Percentiles rank a stretch among this genome's conserved stretches.
Conservation (phyloP, 441 rosid genomes). For the Euphorbia schlechtendalii region DNA sequence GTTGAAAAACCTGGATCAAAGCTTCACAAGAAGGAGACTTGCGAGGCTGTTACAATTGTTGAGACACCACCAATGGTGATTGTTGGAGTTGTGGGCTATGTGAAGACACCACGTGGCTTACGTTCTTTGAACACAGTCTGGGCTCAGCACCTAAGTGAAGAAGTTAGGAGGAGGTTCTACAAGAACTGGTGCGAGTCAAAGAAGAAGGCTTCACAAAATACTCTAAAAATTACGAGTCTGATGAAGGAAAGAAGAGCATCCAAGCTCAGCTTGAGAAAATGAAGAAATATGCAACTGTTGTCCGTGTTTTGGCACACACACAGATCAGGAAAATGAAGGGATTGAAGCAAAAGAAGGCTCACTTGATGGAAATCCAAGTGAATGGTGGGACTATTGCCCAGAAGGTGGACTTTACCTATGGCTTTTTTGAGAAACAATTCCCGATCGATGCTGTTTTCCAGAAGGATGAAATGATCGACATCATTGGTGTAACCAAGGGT, state of each 20-base stretch:
- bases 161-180: slow-evolving; percentile 76
- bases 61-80: slow-evolving; percentile 88
- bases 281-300: slow-evolving; percentile 70
- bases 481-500: slow-evolving; percentile 94
- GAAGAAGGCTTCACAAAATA: slow-evolving; percentile 82
- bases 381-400: slow-evolving; percentile 79
- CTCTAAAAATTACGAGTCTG: slow-evolving; percentile 50
- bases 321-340: slow-evolving; percentile 96
- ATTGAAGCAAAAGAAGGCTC: slow-evolving; percentile 90
- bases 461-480: too few relatives aligned
- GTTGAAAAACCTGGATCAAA: too few relatives aligned
- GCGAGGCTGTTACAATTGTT: slow-evolving; percentile 80
- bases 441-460: slow-evolving; percentile 78
- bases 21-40: slow-evolving; percentile 95
- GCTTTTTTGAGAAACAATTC: slow-evolving; percentile 82
- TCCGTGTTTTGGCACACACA: slow-evolving; percentile 89
- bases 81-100: slow-evolving; percentile 82
- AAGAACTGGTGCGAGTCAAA: slow-evolving; percentile 92
- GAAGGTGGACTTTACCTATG: slow-evolving; percentile 75
- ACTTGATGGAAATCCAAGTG: slow-evolving; percentile 84
- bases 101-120: slow-evolving; percentile 79
- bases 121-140: slow-evolving; percentile 76
- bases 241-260: slow-evolving; percentile 72
- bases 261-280: slow-evolving; percentile 70
- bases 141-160: slow-evolving; percentile 96